Evolutionary conservation across 108 stramenopile genomes (phyloP).

Genomic region (Chaetoceros tenuissimus): DNA sequence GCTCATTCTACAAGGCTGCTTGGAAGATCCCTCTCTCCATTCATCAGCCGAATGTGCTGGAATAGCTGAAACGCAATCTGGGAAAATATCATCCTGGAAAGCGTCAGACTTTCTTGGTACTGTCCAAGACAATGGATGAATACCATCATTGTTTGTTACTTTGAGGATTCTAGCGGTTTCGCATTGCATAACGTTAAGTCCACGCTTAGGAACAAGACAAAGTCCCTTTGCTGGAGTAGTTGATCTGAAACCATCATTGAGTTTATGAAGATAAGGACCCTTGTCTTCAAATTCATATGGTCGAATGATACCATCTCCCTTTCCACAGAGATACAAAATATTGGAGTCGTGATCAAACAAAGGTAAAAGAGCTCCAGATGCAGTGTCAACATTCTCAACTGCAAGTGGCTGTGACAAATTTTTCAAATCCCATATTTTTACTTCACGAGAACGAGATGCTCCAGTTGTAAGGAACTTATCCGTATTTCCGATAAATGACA

Average conservation of each 20-base stretch:
- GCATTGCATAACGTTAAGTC: conserved; percentile 84
- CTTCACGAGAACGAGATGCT: conserved; percentile 89
- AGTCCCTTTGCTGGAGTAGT: conserved; percentile 93
- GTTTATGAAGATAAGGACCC: conserved; percentile 71
- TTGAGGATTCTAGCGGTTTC: conserved; percentile 95
- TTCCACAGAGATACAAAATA: conserved; percentile 95
- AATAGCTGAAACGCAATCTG: conserved; percentile 65
- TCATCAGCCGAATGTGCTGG: conserved; percentile 90
- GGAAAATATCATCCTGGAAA: conserved; percentile 98
- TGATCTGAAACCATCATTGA: conserved; percentile 90
- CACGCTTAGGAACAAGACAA: conserved; percentile 95
- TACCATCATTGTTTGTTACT: conserved; percentile 82
- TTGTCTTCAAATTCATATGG: conserved; percentile 94
- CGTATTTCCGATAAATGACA: conserved; percentile 74
- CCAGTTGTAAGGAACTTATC: conserved; percentile 91
- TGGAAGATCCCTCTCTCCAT: conserved; percentile 87
- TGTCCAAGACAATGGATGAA: conserved; percentile 88
- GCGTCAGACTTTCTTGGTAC: conserved; percentile 98
- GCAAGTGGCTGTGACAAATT: conserved; percentile 64
- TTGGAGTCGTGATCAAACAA: conserved; percentile 90
- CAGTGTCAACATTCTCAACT: conserved; percentile 88
- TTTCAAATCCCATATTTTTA: conserved; percentile 97
- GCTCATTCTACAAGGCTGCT: conserved; percentile 69
- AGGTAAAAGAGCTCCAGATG: conserved; percentile 95
- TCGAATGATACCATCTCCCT: conserved; percentile 98